Evolutionary conservation across 2,329 filamentous ascomycete genomes (phyloP), one percentile per base, ranked within the genome.

Genomic region (Botrytis pseudocinerea): DNA sequence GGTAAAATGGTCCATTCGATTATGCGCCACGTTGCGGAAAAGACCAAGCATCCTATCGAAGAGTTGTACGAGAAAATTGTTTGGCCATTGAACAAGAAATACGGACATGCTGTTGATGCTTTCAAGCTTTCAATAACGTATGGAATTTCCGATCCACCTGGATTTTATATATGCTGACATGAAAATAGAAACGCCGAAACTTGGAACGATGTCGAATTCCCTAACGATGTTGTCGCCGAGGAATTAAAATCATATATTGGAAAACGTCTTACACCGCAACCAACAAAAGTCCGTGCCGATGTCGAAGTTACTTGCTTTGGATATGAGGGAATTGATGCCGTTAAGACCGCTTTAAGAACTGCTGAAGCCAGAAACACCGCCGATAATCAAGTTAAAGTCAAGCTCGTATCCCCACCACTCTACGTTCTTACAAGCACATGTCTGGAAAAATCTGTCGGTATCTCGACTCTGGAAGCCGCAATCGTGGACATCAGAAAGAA

Each of bases 41-140:
- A 98, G 89, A 97, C 94, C 61, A 91, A 93, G 82, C 93, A 91
- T 44, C 95, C 95, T n/a, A 97, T 99, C 81, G 94, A 98, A 87
- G 89, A 91, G 70, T 89, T 99, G 73, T 99, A 99, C 85, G 92
- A 97, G 87, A 91, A 87, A 78, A 98, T 99, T 82, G 94, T 91
- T 77, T 99, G 97, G 97, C 96, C 97, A 69, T 86, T 99, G 80
- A 97, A 98, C 90, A 95, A 94, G 87, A 97, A 95, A 86, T 99
- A 94, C 82, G 96, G 96, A 70, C 95, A 98, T 84, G 91, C 95
- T 20, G 93, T 98, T 77, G 96, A 99, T 82, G 96, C 97, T 18
- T 99, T 99, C 88, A 99, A 98, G 88, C 91, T 98, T 75, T 97
- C 94, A 78, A 99, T 99, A 86, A 98, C 96, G 92, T 94, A 86